A percentile compares a stretch with the other conserved stretches of the same genome.
These are phyloP conservation scores for Phlyctochytrium arcticum DNA, from an alignment of 192 early-diverging fungal species.

Conservation along the genomic window DNA sequence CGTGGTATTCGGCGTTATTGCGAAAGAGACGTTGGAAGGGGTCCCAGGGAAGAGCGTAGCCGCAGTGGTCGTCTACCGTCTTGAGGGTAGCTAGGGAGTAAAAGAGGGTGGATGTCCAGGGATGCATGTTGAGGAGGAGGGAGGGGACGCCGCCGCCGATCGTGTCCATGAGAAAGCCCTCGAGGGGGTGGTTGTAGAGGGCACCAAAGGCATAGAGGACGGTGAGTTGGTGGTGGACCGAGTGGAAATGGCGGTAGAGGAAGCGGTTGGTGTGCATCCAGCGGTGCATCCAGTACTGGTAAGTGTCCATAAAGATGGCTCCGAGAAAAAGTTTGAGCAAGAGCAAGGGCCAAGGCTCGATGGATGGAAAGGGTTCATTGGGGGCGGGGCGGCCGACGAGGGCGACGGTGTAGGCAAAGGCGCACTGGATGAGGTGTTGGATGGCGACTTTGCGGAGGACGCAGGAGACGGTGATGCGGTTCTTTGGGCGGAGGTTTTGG, in stretches of 20 bases:
- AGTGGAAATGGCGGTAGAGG: slow-evolving; percentile 73
- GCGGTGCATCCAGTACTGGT: slow-evolving; percentile 70
- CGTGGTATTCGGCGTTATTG: slow-evolving; percentile 76
- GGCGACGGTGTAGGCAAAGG: slow-evolving; percentile 37
- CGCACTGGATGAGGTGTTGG: slow-evolving; percentile 65
- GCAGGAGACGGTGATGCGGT: slow-evolving; percentile 59
- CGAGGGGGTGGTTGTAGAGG: slow-evolving; percentile 78
- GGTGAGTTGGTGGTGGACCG: slow-evolving; percentile 70
- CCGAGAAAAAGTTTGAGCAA: slow-evolving; percentile 34
- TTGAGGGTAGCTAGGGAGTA: slow-evolving; percentile 73
- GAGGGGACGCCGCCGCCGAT: slow-evolving; percentile 63
- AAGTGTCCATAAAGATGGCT: slow-evolving; percentile 40
- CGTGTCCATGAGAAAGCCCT: slow-evolving; percentile 72
- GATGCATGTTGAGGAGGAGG: slow-evolving; percentile 63
- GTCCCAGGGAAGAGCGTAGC: slow-evolving; percentile 72
- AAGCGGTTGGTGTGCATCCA: slow-evolving; percentile 65
- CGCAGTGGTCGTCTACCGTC: slow-evolving; percentile 82
- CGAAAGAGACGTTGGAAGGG: slow-evolving; percentile 63
- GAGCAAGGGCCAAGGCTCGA: slow-evolving; percentile 30
- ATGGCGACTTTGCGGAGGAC: slow-evolving; percentile 64
- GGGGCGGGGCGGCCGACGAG: slow-evolving; percentile 30
- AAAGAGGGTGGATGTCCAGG: slow-evolving; percentile 61
- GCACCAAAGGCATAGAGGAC: slow-evolving; percentile 77
- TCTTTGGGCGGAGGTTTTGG: slow-evolving; percentile 50
- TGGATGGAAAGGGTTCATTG: no score